Conservation (phyloP, 2,329 filamentous ascomycete genomes). For the Apiospora saccharicola region DNA sequence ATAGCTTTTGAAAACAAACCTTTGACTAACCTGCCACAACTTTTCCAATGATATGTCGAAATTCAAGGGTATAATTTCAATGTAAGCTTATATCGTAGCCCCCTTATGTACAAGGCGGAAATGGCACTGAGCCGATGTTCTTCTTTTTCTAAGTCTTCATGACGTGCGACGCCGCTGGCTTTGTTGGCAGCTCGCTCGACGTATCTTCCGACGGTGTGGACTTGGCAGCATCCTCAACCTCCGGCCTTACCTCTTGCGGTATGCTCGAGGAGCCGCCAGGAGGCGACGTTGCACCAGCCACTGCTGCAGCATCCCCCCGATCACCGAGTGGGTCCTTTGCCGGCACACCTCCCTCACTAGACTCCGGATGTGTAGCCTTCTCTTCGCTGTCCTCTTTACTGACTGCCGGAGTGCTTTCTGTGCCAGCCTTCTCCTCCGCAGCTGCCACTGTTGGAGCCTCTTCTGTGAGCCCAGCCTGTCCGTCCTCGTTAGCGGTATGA, state of each 20-base stretch:
- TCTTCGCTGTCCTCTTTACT: not conserved
- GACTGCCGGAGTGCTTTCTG: not conserved
- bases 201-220: not conserved
- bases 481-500: constrained; percentile 6
- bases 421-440: not conserved
- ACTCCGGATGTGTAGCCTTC: not conserved
- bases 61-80: not conserved
- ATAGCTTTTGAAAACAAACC: not conserved
- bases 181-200: not conserved
- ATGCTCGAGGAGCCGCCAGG: not conserved
- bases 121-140: not conserved
- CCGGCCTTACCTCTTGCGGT: not conserved
- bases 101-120: not conserved
- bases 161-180: not conserved
- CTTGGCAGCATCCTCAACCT: not conserved
- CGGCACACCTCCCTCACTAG: not conserved
- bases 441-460: constrained; percentile 17
- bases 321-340: not conserved
- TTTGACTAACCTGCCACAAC: not conserved
- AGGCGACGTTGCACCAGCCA: constrained; percentile 5
- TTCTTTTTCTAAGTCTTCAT: constrained; percentile 14
- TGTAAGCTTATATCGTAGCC: not conserved
- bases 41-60: not conserved
- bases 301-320: not conserved
- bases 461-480: constrained; percentile 5